Conservation (phyloP, 2,329 filamentous ascomycete genomes). For the Fusarium burgessii region DNA sequence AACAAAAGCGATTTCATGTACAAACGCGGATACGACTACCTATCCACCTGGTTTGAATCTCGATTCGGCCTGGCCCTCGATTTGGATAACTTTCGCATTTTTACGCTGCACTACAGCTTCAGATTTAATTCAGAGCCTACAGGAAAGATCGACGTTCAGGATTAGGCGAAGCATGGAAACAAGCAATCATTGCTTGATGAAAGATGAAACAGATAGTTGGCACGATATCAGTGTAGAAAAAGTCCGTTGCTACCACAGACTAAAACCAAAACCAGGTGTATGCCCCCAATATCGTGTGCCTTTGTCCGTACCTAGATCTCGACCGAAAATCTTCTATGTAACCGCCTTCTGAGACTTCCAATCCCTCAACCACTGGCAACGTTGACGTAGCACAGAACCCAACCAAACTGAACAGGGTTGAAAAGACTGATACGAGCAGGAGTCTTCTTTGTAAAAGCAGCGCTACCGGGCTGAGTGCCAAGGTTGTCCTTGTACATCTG, state of each 20-base stretch:
- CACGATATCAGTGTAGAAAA: not conserved
- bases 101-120: too few relatives aligned
- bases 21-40: too few relatives aligned
- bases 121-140: not conserved
- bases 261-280: not conserved
- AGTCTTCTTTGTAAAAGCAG: slow-evolving; percentile 17
- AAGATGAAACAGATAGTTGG: too few relatives aligned
- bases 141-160: rapidly evolving
- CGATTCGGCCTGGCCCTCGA: too few relatives aligned
- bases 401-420: slow-evolving; percentile 2
- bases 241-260: not conserved
- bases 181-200: not conserved
- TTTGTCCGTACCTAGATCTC: not conserved
- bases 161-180: not conserved
- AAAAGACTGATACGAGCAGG: not conserved
- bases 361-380: not conserved
- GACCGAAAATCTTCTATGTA: not conserved
- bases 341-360: too few relatives aligned
- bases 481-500: slow-evolving; percentile 40
- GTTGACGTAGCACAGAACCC: not conserved
- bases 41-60: too few relatives aligned
- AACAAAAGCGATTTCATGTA: too few relatives aligned
- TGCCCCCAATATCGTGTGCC: too few relatives aligned
- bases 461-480: slow-evolving; percentile 30
- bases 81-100: not conserved